Conservation (phyloP, 371 early-diverging fungal genomes). For the Homolaphlyctis polyrhiza region DNA sequence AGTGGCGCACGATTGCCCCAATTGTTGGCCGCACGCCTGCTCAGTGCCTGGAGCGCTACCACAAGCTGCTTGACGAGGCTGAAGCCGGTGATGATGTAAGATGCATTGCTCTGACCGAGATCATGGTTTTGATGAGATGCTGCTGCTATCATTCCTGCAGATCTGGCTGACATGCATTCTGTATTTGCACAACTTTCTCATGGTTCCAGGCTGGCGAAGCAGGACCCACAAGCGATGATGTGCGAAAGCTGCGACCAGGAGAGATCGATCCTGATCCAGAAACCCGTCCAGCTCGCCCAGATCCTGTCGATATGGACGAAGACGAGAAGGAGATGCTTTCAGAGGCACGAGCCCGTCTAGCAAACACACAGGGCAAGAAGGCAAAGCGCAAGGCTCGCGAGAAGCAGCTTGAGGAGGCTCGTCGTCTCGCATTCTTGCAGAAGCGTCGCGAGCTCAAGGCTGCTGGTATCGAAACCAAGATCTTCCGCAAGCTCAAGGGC, state of each 20-base stretch:
- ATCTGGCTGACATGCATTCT: no score
- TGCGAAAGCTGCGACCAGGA: slow-evolving; percentile 82
- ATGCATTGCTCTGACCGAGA: no score
- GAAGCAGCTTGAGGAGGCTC: slow-evolving; percentile 91
- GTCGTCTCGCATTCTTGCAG: slow-evolving; percentile 83
- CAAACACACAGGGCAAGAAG: slow-evolving; percentile 98
- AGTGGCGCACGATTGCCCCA: slow-evolving; percentile 98
- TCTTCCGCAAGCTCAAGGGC: slow-evolving; percentile 47
- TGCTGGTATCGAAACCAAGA: slow-evolving; percentile 78
- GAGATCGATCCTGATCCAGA: slow-evolving; percentile 98
- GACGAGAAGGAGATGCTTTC: slow-evolving; percentile 98
- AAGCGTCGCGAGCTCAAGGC: slow-evolving; percentile 95
- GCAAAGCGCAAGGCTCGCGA: slow-evolving; percentile 98
- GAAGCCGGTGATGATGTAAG: slow-evolving; percentile 53
- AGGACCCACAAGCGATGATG: slow-evolving; percentile 70
- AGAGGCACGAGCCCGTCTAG: slow-evolving; percentile 95
- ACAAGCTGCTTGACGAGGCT: slow-evolving; percentile 91
- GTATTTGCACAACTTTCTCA: no score
- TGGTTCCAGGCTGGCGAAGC: slow-evolving; percentile 37
- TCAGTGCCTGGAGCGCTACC: slow-evolving; percentile 96
- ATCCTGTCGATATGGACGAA: slow-evolving; percentile 98
- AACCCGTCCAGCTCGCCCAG: slow-evolving; percentile 93
- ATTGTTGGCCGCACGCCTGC: slow-evolving; percentile 97
- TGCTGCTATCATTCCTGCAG: not conserved
- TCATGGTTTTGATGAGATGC: not conserved